Conservation (phyloP, 495 filamentous ascomycete genomes). For the Neurospora sp. region DNA sequence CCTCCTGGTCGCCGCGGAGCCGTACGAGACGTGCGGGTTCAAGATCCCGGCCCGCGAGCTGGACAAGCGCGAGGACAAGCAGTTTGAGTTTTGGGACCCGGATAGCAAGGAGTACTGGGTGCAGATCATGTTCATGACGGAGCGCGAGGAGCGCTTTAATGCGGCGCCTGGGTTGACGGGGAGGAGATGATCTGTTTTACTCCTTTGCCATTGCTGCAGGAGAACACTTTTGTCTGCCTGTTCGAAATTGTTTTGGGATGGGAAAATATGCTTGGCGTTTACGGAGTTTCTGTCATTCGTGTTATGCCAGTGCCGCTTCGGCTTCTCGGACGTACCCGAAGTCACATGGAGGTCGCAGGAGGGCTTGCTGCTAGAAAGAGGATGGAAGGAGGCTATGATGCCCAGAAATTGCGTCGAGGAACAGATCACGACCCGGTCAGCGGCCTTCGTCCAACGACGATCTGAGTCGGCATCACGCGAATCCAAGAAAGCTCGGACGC, state of each 20-base stretch:
- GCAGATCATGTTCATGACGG: conserved; percentile 98
- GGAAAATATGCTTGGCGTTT: neutral
- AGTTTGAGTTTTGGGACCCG: conserved; percentile 92
- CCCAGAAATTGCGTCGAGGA: no score
- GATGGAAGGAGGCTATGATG: neutral
- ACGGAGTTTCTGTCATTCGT: neutral
- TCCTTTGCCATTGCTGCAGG: neutral
- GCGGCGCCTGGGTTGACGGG: conserved; percentile 79
- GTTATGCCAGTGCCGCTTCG: neutral
- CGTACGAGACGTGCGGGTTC: conserved; percentile 94
- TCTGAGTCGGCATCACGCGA: neutral
- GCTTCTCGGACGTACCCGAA: neutral
- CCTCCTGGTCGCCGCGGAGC: conserved; percentile 88
- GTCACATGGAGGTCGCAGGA: neutral
- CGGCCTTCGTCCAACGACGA: neutral
- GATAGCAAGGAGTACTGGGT: conserved; percentile 97
- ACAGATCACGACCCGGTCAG: neutral
- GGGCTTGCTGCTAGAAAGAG: neutral
- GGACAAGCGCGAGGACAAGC: conserved; percentile 74
- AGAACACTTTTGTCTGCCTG: neutral
- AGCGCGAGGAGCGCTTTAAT: conserved; percentile 90
- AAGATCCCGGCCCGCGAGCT: conserved; percentile 94
- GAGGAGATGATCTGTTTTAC: conserved; percentile 18
- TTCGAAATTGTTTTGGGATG: neutral
- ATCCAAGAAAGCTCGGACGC: neutral